phyloP scores from a whole-genome alignment of 768 basidiomycete genomes.

The Lactarius indigo region DNA sequence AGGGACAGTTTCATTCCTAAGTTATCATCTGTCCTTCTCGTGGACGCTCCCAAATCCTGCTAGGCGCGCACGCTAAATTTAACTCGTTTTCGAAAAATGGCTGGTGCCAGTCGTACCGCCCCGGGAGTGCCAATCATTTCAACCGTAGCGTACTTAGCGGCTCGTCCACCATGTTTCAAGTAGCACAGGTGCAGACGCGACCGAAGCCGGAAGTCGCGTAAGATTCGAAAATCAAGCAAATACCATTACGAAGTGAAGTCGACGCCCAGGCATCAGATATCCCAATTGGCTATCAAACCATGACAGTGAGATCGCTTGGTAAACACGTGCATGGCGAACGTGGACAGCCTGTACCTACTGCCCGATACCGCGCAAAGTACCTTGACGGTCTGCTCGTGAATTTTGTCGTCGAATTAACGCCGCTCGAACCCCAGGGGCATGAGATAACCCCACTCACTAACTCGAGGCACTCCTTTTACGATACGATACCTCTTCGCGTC shows the following conservation, averaged over 20 bases:
- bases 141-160: background rate
- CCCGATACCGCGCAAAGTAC: background rate
- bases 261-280: background rate
- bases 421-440: background rate
- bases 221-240: background rate
- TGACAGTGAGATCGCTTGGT: background rate
- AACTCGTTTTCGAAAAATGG: background rate
- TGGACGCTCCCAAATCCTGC: background rate
- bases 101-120: background rate
- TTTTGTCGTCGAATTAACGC: background rate
- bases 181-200: background rate
- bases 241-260: background rate
- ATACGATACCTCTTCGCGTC: background rate
- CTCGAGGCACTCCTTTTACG: background rate
- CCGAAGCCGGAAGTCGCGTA: constrained; percentile 1
- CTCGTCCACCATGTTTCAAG: background rate
- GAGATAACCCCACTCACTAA: constrained; percentile 2
- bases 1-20: background rate
- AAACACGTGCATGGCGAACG: background rate
- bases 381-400: background rate
- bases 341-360: background rate
- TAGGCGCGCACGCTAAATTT: background rate
- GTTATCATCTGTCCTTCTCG: background rate
- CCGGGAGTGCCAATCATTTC: background rate
- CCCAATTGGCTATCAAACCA: background rate